Percentiles rank a stretch among this genome's conserved stretches.
Evolutionary conservation across 352 stramenopile species (phyloP).

Genomic region (Phytophthora boehmeriae): DNA sequence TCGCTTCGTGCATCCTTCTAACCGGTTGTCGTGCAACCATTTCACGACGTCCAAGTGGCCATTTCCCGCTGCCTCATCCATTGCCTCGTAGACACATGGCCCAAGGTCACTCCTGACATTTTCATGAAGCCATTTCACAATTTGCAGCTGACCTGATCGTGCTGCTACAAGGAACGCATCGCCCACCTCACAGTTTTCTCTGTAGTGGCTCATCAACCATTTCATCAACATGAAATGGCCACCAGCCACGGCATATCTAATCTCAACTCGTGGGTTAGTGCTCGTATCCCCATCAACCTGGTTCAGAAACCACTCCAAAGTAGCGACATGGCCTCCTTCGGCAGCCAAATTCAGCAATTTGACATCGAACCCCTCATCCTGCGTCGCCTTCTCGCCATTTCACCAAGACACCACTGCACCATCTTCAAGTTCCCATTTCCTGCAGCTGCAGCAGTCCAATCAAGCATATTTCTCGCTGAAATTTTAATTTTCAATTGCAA

Average conservation of each 20-base stretch:
- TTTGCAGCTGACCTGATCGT: too few relatives aligned
- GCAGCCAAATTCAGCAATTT: not conserved
- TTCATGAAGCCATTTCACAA: constrained; percentile 25
- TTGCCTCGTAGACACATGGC: constrained; percentile 28
- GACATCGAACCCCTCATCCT: not conserved
- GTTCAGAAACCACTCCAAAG: constrained; percentile 10
- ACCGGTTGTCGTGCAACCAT: constrained; percentile 37
- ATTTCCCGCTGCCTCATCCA: constrained; percentile 30
- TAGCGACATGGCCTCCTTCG: not conserved
- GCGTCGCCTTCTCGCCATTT: not conserved
- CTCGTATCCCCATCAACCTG: not conserved
- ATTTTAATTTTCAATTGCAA: not conserved
- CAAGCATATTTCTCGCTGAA: not conserved
- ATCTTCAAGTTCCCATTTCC: not conserved
- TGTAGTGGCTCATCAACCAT: not conserved
- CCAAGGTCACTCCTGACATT: constrained; percentile 15
- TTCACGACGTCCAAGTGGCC: constrained; percentile 36
- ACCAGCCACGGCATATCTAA: not conserved
- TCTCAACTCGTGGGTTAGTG: not conserved
- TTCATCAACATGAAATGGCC: constrained; percentile 5
- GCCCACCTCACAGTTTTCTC: not conserved
- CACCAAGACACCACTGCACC: constrained; percentile 5
- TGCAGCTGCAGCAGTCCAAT: constrained; percentile 1
- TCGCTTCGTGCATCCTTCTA: constrained; percentile 38
- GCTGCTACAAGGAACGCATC: too few relatives aligned